Evolutionary conservation across 192 early-diverging fungal genomes (phyloP).

Genomic region (Pilaira anomala): DNA sequence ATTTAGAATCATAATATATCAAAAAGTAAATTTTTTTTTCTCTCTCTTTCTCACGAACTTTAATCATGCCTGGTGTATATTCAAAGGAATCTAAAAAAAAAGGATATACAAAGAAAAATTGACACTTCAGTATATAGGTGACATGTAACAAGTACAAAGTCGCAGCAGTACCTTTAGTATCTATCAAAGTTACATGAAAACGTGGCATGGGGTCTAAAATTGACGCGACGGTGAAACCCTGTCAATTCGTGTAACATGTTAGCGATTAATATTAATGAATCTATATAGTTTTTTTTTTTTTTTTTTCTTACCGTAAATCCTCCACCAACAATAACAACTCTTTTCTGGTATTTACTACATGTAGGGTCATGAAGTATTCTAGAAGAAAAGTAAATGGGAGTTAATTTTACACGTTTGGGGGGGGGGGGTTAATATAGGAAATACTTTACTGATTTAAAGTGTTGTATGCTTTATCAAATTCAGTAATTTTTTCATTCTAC

Average conservation of each 20-base stretch:
- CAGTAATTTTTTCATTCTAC: background rate
- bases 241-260: conserved; percentile 1
- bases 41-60: background rate
- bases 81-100: conserved; percentile 38
- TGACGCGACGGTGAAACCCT: conserved; percentile 39
- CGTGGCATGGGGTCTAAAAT: conserved; percentile 38
- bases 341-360: background rate
- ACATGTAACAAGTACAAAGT: background rate
- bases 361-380: background rate
- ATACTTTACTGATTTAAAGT: background rate
- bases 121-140: too few species aligned
- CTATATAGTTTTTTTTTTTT: background rate
- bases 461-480: background rate
- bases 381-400: too few species aligned
- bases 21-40: too few species aligned
- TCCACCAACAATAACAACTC: conserved; percentile 35
- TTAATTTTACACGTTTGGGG: too few species aligned
- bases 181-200: conserved; percentile 37
- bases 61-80: conserved; percentile 36
- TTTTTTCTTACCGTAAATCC: conserved; percentile 32
- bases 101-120: too few species aligned
- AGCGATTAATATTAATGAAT: background rate
- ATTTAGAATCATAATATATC: too few species aligned
- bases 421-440: too few species aligned
- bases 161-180: conserved; percentile 33